A percentile compares a stretch with the other conserved stretches of the same genome.
Evolutionary conservation across 2,329 filamentous ascomycete species (phyloP).

Genomic region (Lachnellula willkommii): DNA sequence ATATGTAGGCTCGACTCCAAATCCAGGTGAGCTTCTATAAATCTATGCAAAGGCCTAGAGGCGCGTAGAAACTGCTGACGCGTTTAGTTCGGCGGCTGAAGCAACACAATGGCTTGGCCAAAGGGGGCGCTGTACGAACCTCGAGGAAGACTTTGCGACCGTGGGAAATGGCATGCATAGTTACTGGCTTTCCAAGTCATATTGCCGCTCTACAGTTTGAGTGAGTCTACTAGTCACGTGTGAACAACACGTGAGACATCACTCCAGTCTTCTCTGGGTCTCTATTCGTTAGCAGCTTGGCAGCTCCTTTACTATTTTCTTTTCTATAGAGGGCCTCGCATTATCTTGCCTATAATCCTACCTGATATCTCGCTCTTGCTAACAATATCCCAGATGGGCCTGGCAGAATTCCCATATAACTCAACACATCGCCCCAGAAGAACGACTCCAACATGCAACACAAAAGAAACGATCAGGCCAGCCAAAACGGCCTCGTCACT

Average conservation of each 20-base stretch:
- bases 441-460: constrained; percentile 52
- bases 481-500: constrained; percentile 52
- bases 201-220: constrained; percentile 91
- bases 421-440: constrained; percentile 64
- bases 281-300: not conserved
- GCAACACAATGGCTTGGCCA: constrained; percentile 83
- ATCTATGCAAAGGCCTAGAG: not conserved
- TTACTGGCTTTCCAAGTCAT: constrained; percentile 83
- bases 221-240: constrained; percentile 44
- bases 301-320: not conserved
- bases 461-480: constrained; percentile 48
- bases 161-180: constrained; percentile 85
- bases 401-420: constrained; percentile 81
- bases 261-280: not conserved
- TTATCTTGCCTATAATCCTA: not conserved
- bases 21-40: constrained; percentile 47
- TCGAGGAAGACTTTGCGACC: constrained; percentile 63
- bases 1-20: constrained; percentile 89
- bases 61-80: constrained; percentile 7
- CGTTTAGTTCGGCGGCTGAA: constrained; percentile 62
- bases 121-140: constrained; percentile 77
- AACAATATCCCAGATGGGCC: constrained; percentile 63
- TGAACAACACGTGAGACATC: constrained; percentile 3
- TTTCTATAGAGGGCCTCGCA: not conserved
- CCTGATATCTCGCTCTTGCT: not conserved